These are phyloP conservation scores for Chytriomyces sp. DNA, from an alignment of 192 early-diverging fungal genomes.

Conservation along the genomic window DNA sequence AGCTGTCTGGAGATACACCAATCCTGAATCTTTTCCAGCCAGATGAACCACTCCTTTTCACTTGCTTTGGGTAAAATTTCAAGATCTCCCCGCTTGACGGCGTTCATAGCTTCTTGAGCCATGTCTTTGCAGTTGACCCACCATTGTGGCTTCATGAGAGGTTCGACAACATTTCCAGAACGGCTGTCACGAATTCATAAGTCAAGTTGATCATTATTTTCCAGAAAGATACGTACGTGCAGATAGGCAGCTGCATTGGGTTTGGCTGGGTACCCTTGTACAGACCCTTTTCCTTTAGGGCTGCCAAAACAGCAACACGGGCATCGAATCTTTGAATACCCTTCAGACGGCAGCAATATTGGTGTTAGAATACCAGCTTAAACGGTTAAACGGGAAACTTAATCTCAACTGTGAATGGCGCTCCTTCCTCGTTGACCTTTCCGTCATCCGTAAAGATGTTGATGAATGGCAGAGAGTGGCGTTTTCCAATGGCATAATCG, in stretches of 20 bases:
- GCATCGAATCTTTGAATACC: slow-evolving; percentile 95
- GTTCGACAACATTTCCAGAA: slow-evolving; percentile 95
- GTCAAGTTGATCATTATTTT: neutral
- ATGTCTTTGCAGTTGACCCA: slow-evolving; percentile 93
- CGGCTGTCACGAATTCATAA: slow-evolving; percentile 43
- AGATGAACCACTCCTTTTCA: slow-evolving; percentile 94
- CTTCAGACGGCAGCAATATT: neutral
- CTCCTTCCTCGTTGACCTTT: slow-evolving; percentile 89
- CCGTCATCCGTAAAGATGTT: slow-evolving; percentile 98
- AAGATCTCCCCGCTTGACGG: slow-evolving; percentile 79
- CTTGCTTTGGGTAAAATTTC: slow-evolving; percentile 83
- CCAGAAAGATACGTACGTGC: slow-evolving; percentile 66
- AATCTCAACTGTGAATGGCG: slow-evolving; percentile 65
- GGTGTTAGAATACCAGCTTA: too few relatives aligned
- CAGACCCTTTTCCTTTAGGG: slow-evolving; percentile 86
- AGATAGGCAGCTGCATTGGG: slow-evolving; percentile 92
- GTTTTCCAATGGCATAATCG: slow-evolving; percentile 96
- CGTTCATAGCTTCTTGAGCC: slow-evolving; percentile 80
- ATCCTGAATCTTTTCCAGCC: slow-evolving; percentile 94
- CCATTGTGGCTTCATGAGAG: slow-evolving; percentile 99
- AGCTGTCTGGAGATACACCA: slow-evolving; percentile 99
- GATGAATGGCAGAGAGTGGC: slow-evolving; percentile 92
- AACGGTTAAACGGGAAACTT: neutral
- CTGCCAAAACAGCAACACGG: slow-evolving; percentile 83
- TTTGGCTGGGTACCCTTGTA: slow-evolving; percentile 86